Base-by-base conservation (phyloP, 2,329 filamentous ascomycete genomes). In the Penicillium nordicum region DNA sequence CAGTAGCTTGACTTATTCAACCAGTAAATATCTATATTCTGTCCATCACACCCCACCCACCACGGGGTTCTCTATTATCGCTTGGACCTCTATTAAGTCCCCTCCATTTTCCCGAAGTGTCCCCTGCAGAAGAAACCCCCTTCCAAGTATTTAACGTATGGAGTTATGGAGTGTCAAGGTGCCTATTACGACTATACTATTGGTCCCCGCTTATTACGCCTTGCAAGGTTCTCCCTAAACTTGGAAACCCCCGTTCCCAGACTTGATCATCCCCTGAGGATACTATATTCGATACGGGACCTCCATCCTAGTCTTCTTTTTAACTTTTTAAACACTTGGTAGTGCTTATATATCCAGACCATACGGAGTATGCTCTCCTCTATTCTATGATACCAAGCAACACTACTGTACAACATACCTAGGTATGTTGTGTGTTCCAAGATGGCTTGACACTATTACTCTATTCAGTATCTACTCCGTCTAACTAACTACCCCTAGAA, bases 251-350 rank as follows among this genome's bases (percentile, higher is more conserved):
- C 45, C 30, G 11, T 12, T 32, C 30, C 30, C 30, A 32, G 5
- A 2, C 12, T 32, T 36, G 56, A 60, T 61, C 57, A 46, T 42
- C 59, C 18, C 14, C 11, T 45, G 10, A 14, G 34, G 21, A 36
- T 55, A 49, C 58, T 59, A 16, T 52, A 59, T 61, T 59, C 7
- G 57, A 57, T 34, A 54, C 58, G 58, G 58, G 47, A 36, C 38
- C 10, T 45, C 21, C 21, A 41, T n/a, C n/a, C n/a, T 54, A 12
- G 23, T 34, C 11, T 14, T 27, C 21, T 43, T 41, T 37, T 37
- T 36, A 43, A 49, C 23, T 50, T 56, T 32, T 42, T 30, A 10
- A 30, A 14, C n/a, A 9, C 25, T 14, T 41, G 2, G 34, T 37
- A 32, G 30, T 14, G 30, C 30, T 32, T 32, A 30, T 30, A 11